A percentile compares a stretch with the other conserved stretches of the same genome.
Conservation (phyloP, 495 filamentous ascomycete species). For the Hypoxylon subgilvum region DNA sequence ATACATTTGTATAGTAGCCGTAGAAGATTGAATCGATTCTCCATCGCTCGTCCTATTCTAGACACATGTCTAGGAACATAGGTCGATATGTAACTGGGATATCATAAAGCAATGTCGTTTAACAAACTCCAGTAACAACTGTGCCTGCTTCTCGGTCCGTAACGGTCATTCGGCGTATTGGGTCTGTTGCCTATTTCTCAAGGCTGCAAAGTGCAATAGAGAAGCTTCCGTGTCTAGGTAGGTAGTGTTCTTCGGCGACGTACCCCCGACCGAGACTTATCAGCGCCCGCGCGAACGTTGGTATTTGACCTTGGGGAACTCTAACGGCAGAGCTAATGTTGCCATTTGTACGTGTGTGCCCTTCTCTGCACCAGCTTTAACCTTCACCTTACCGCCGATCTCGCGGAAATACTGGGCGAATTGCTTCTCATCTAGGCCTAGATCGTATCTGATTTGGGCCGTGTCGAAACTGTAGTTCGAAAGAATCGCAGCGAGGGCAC, state of each 20-base stretch:
- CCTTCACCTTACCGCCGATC: constrained; percentile 71
- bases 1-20: too few species aligned
- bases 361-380: constrained; percentile 56
- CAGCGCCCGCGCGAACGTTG: constrained; percentile 30
- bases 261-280: neutral
- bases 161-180: too few species aligned
- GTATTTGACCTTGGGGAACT: constrained; percentile 67
- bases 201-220: too few species aligned
- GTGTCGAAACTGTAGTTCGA: constrained; percentile 82
- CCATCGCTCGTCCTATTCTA: too few species aligned
- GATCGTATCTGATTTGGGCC: constrained; percentile 75
- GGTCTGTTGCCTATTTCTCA: too few species aligned
- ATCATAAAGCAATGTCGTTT: too few species aligned
- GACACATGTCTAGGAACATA: too few species aligned
- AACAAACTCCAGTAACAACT: too few species aligned
- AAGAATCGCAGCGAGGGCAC: constrained; percentile 69
- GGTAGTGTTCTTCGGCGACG: neutral
- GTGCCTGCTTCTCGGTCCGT: too few species aligned
- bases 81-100: too few species aligned
- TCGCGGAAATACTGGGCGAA: constrained; percentile 76
- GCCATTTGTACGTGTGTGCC: constrained; percentile 64
- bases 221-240: too few species aligned
- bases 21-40: too few species aligned
- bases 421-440: constrained; percentile 72
- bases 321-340: constrained; percentile 75